Base-by-base conservation (phyloP, 2,329 filamentous ascomycete genomes). In the Calycina herbarum region DNA sequence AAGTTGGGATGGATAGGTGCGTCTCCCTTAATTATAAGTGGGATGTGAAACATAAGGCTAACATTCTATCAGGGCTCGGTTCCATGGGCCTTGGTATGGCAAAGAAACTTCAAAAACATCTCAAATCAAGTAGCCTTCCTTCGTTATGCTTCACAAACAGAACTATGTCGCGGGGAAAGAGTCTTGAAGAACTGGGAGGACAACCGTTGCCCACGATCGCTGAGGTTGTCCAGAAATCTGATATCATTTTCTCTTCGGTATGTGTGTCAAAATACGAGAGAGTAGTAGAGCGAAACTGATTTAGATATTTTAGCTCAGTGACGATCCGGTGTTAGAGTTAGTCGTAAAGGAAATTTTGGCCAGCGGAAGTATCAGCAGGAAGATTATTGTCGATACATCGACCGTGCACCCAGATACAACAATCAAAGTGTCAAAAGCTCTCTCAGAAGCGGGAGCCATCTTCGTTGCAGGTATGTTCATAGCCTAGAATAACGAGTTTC, bases 111-210 rank as follows among this genome's bases (percentile, higher is more conserved):
- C 70, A 73, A 54, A 72, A 73, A 24, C 57, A 73, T 31, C 68
- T 73, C 15, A 66, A 64, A 33, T 33, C 45, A n/a, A 65, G 38
- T 0, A 59, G 31, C 20, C 61, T 61, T 20, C 67, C 62, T 1
- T 35, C 68, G 45, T 71, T 80, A 54, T 66, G 77, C 27, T 80
- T 77, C 67, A 76, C 77, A n/a, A 80, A 80, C 69, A 75, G 78
- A 48, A 81, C 79, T 3, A 72, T 79, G 65, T 75, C 77, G 54
- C 78, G 77, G n/a, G 78, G 79, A 11, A 72, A 75, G 6, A 59
- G 74, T 15, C 70, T 80, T 27, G 73, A 77, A 67, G 71, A 71
- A 5, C 66, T 80, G 6, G 78, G 79, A 8, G 78, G 71, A 20
- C 67, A 72, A 0, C 72, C 77, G 0, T 75, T 78, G 67, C 77